Base-by-base conservation (phyloP, 2,329 filamentous ascomycete genomes). In the Fusarium pilosicola region DNA sequence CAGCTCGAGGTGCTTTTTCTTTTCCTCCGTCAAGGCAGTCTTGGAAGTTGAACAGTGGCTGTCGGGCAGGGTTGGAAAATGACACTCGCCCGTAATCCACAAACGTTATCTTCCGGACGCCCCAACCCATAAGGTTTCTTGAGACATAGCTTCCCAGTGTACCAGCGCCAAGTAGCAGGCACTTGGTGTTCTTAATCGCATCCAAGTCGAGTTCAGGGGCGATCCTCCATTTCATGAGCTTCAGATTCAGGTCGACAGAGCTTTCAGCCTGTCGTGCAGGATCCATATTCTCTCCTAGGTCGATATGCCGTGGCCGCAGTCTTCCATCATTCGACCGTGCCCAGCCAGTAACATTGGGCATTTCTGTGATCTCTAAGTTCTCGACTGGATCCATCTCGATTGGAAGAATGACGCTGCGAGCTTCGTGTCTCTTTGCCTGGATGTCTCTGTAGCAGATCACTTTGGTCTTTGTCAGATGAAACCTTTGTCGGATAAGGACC, bases 151-250 rank as follows among this genome's bases (percentile, higher is more conserved):
- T 95, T 14, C 96, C 96, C 3, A 99, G 86, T 0, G 96, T 99
- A 20, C 96, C 96, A 2, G 96, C 95, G 9, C 96, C 96, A 4
- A 99, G 89, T 6, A 99, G 85, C 22, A 99, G 88, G 79, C 96
- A 99, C 79, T 92, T 97, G 7, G 94, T 96, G 65, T 92, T 89
- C 79, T 97, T 98, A 80, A 98, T 95, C 36, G 89, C 89, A 36
- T 98, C 95, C 15, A 99, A 89, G 80, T 98, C 89, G 45, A 99
- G 88, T 57, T 92, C 91, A 0, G 96, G 96, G 13, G 95, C 94
- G 77, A 99, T 94, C 44, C 96, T 92, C 96, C 96, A 99, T 84
- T 98, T 99, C 92, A 99, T 99, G 65, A 99, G 88, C 83, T 98
- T 98, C 68, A 98, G 87, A 79, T 99, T 99, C 66, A 99, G 88